Evolutionary conservation across 306 rosid species (phyloP).

Genomic region (Rosa persica): DNA sequence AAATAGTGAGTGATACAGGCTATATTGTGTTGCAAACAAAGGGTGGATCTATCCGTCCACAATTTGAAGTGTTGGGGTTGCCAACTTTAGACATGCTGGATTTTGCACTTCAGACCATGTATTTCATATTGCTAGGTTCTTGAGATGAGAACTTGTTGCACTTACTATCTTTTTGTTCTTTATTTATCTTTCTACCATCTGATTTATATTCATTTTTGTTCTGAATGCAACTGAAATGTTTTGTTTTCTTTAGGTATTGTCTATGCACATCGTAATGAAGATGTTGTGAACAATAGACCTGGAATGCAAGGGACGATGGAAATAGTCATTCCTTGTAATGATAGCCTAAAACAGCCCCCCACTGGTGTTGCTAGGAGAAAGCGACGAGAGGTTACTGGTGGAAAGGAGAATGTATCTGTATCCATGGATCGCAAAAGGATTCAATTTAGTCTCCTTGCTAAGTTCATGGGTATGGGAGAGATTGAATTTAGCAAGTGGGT

Average conservation of each 20-base stretch:
- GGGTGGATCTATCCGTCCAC: not conserved
- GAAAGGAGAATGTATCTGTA: slow-evolving; percentile 33
- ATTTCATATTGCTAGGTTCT: not conserved
- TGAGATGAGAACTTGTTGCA: not conserved
- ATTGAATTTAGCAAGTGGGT: slow-evolving; percentile 84
- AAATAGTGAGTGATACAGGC: too few relatives aligned
- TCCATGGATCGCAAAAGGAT: slow-evolving; percentile 51
- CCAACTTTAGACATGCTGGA: not conserved
- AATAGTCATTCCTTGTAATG: slow-evolving; percentile 22
- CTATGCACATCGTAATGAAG: slow-evolving; percentile 86
- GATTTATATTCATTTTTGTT: not conserved
- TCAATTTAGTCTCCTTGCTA: slow-evolving; percentile 62
- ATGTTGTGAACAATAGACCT: slow-evolving; percentile 60
- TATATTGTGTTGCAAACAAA: not conserved
- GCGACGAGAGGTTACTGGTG: slow-evolving; percentile 28
- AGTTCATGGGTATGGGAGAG: slow-evolving; percentile 59
- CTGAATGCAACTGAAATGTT: not conserved
- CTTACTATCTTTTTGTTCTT: not conserved
- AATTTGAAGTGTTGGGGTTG: not conserved
- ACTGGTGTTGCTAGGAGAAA: slow-evolving; percentile 29
- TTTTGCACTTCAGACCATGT: not conserved
- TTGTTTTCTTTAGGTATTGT: slow-evolving; percentile 50
- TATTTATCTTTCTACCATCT: not conserved
- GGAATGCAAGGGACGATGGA: slow-evolving; percentile 38
- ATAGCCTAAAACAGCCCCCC: slow-evolving; percentile 29